Evolutionary conservation across 805 yeast species (phyloP).

Genomic region (Teunomyces aglyptinius): DNA sequence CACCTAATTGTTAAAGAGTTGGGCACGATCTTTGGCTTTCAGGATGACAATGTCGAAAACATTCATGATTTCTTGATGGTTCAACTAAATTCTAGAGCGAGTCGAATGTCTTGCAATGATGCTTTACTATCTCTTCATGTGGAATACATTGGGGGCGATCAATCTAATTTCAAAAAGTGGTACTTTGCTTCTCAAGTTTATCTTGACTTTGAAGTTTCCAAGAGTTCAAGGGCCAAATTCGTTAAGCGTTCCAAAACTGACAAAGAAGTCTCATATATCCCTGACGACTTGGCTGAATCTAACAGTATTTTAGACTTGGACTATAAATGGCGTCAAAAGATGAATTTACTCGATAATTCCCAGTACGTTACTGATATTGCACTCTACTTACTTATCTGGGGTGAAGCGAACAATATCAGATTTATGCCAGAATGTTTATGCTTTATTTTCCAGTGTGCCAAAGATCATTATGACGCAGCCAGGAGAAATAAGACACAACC

Average conservation of each 20-base stretch:
- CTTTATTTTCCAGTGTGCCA: conserved; percentile 29
- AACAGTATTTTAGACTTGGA: conserved; percentile 20
- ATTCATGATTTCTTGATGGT: conserved; percentile 79
- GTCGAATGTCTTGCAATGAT: conserved; percentile 66
- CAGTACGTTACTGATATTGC: conserved; percentile 68
- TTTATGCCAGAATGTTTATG: conserved; percentile 46
- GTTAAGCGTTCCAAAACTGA: conserved; percentile 24
- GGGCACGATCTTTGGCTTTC: conserved; percentile 77
- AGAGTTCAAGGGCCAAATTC: conserved; percentile 25
- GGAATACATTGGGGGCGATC: conserved; percentile 89
- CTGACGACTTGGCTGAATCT: conserved; percentile 20
- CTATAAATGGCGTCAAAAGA: conserved; percentile 63
- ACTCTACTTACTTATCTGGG: conserved; percentile 66
- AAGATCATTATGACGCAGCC: conserved; percentile 16
- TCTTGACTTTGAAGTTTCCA: conserved; percentile 66
- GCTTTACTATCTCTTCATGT: conserved; percentile 81
- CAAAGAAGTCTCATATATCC: conserved; percentile 37
- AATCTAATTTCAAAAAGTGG: conserved; percentile 89
- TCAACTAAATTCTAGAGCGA: conserved; percentile 82
- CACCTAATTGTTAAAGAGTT: conserved; percentile 56
- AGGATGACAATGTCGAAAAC: conserved; percentile 70
- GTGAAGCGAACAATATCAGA: conserved; percentile 68
- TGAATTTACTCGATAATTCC: conserved; percentile 51
- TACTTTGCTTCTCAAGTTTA: conserved; percentile 83
- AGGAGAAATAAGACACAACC: conserved; percentile 18